These are phyloP conservation scores for Ophiostoma sp. DNA, from an alignment of 2,329 filamentous ascomycete genomes.

Conservation along the genomic window DNA sequence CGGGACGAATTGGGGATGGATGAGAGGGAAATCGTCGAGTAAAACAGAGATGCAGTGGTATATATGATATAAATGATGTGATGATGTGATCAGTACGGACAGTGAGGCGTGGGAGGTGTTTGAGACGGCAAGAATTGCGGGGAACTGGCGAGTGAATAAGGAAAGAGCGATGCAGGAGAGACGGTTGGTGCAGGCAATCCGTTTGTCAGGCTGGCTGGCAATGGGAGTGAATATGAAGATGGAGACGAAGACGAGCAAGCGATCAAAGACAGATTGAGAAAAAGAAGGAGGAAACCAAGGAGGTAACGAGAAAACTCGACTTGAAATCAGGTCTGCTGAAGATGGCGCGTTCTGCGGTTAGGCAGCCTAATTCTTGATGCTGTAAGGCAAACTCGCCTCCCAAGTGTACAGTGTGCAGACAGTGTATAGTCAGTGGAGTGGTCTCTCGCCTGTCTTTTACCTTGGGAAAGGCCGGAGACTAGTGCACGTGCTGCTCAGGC, in stretches of 20 bases:
- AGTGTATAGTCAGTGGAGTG: background rate
- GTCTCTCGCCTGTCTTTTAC: background rate
- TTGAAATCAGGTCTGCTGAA: background rate
- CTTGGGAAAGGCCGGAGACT: background rate
- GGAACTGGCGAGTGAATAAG: constrained; percentile 1
- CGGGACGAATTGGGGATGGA: background rate
- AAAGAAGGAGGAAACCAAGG: background rate
- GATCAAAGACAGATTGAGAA: background rate
- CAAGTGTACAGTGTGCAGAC: background rate
- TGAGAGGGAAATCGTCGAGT: background rate
- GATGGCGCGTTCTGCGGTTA: constrained; percentile 16
- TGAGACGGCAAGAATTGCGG: constrained; percentile 8
- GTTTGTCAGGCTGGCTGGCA: background rate
- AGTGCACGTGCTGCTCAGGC: constrained; percentile 17
- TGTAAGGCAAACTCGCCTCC: constrained; percentile 22
- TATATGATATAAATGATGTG: background rate
- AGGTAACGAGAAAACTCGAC: background rate
- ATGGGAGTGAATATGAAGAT: background rate
- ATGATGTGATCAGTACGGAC: background rate
- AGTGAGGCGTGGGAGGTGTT: background rate
- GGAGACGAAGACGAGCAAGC: background rate
- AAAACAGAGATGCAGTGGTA: too few species aligned
- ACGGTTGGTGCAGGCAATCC: background rate
- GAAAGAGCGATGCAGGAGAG: background rate
- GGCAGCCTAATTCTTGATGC: constrained; percentile 22